These are phyloP conservation scores for Yarrowia alimentaria DNA, from an alignment of 805 yeast genomes.

Conservation along the genomic window DNA sequence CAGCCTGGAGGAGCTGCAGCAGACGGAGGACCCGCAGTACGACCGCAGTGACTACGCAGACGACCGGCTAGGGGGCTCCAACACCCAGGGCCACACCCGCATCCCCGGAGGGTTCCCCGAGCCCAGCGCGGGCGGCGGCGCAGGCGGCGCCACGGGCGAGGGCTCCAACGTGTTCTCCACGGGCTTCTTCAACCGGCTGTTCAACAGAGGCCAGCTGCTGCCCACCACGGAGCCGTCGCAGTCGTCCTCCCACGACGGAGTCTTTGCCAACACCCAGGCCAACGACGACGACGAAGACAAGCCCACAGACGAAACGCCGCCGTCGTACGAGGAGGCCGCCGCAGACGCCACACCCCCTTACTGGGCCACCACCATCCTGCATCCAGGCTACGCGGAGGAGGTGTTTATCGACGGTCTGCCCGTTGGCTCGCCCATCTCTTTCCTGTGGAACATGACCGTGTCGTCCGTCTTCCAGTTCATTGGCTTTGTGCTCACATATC, in stretches of 20 bases:
- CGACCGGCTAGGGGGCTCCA: slow-evolving; percentile 12
- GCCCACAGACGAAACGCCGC: slow-evolving; percentile 55
- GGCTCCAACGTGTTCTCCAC: slow-evolving; percentile 16
- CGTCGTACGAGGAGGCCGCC: slow-evolving; percentile 92
- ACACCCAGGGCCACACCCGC: slow-evolving; percentile 8
- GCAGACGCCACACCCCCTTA: slow-evolving; percentile 94
- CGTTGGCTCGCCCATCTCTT: slow-evolving; percentile 85
- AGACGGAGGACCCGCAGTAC: slow-evolving; percentile 18
- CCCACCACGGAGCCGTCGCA: slow-evolving; percentile 9
- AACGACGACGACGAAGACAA: slow-evolving; percentile 61
- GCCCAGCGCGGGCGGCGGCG: neutral
- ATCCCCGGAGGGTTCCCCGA: slow-evolving; percentile 5
- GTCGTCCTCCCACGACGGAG: slow-evolving; percentile 62
- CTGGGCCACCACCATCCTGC: slow-evolving; percentile 86
- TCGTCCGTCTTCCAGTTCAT: slow-evolving; percentile 90
- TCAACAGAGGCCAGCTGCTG: slow-evolving; percentile 9
- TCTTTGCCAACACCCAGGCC: slow-evolving; percentile 75
- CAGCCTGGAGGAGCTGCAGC: slow-evolving; percentile 18
- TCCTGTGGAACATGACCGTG: slow-evolving; percentile 85
- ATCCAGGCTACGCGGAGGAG: slow-evolving; percentile 77
- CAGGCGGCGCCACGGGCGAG: neutral
- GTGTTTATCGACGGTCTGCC: slow-evolving; percentile 93
- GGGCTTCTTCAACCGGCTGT: slow-evolving; percentile 17
- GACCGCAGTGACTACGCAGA: slow-evolving; percentile 22
- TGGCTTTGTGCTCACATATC: slow-evolving; percentile 86